Evolutionary conservation across 1,284 basidiomycete species (phyloP).

Genomic region (Boletus mariae): DNA sequence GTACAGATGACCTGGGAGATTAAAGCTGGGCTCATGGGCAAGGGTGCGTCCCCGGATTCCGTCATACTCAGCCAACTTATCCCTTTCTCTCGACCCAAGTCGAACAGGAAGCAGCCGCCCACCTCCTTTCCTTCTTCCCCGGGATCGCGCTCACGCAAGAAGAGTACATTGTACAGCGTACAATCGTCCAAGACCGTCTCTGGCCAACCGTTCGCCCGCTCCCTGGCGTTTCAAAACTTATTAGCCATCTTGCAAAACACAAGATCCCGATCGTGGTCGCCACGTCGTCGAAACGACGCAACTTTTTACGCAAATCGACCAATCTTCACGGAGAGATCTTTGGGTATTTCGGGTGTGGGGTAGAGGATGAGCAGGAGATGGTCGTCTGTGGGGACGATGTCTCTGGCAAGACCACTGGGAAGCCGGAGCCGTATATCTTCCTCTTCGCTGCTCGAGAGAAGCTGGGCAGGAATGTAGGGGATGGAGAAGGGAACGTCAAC

Average conservation of each 20-base stretch:
- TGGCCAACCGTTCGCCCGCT: slow-evolving; percentile 68
- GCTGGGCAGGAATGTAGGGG: slow-evolving; percentile 55
- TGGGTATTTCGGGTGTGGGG: slow-evolving; percentile 26
- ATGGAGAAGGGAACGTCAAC: slow-evolving; percentile 36
- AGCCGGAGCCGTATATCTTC: slow-evolving; percentile 76
- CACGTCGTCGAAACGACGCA: slow-evolving; percentile 63
- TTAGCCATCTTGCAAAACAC: slow-evolving; percentile 62
- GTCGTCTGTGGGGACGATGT: slow-evolving; percentile 69
- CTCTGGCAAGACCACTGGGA: slow-evolving; percentile 45
- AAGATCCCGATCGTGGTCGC: slow-evolving; percentile 72
- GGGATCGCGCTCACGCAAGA: slow-evolving; percentile 59
- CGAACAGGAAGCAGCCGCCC: slow-evolving; percentile 56
- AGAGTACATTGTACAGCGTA: slow-evolving; percentile 54
- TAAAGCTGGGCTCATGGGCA: slow-evolving; percentile 80
- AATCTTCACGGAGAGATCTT: slow-evolving; percentile 58
- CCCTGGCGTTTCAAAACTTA: slow-evolving; percentile 63
- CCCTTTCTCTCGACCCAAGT: slow-evolving; percentile 39
- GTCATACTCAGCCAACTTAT: not conserved
- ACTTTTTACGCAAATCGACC: slow-evolving; percentile 61
- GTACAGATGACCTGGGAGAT: slow-evolving; percentile 81
- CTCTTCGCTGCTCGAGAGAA: slow-evolving; percentile 58
- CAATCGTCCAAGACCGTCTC: slow-evolving; percentile 52
- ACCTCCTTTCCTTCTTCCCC: slow-evolving; percentile 74
- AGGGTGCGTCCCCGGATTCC: slow-evolving; percentile 46
- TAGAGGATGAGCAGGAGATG: slow-evolving; percentile 38